phyloP scores from a whole-genome alignment of 441 rosid genomes.

The Adansonia gregorii region DNA sequence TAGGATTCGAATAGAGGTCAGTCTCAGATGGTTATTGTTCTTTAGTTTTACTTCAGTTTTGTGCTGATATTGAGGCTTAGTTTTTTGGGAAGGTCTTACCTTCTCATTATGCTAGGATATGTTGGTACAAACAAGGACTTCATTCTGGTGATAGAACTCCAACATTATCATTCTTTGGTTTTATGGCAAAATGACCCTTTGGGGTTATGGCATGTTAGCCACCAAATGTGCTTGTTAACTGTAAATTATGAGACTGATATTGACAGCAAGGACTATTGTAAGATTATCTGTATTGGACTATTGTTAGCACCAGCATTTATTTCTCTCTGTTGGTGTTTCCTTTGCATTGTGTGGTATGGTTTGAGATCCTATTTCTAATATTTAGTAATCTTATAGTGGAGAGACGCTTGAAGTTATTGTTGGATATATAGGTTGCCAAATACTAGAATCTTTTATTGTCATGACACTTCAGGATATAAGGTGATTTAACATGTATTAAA shows the following conservation, averaged over 20 bases:
- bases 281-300: constrained; percentile 58
- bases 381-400: constrained; percentile 34
- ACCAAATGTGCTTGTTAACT: constrained; percentile 33
- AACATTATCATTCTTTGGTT: constrained; percentile 22
- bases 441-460: constrained; percentile 10
- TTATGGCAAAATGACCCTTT: constrained; percentile 30
- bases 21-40: constrained; percentile 8
- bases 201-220: constrained; percentile 35
- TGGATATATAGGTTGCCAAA: constrained; percentile 31
- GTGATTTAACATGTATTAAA: not conserved
- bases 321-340: constrained; percentile 61
- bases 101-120: constrained; percentile 8
- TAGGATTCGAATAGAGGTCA: constrained; percentile 6
- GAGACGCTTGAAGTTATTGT: constrained; percentile 35
- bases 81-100: constrained; percentile 23
- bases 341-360: constrained; percentile 66
- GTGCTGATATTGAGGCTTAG: constrained; percentile 26
- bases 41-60: constrained; percentile 15
- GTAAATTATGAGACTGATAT: constrained; percentile 44
- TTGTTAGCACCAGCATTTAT: constrained; percentile 61
- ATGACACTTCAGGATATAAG: constrained; percentile 24
- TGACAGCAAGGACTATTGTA: constrained; percentile 55
- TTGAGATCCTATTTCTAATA: constrained; percentile 46
- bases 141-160: constrained; percentile 8
- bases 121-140: not conserved